These are phyloP conservation scores for Haplographium delicatum DNA, from an alignment of 495 filamentous ascomycete species.

Conservation along the genomic window DNA sequence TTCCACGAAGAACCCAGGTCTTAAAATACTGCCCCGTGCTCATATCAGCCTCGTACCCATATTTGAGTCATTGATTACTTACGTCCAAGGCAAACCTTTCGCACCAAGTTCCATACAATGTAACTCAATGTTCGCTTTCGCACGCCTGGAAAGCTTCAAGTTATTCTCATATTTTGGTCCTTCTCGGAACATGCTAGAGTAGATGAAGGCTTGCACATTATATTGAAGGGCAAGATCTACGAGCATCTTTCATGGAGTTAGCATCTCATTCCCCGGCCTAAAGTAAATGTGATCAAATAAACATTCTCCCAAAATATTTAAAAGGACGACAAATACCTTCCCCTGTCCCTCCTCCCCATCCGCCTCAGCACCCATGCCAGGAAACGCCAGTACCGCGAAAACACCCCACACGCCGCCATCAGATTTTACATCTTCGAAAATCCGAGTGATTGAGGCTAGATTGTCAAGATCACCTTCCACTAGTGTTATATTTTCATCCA, in stretches of 20 bases:
- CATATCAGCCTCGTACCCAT: not conserved
- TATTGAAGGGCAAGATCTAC: slow-evolving; percentile 29
- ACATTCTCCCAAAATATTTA: too few species aligned
- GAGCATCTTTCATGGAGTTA: slow-evolving; percentile 16
- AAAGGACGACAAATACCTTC: slow-evolving; percentile 17
- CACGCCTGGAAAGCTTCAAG: slow-evolving; percentile 15
- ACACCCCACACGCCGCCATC: slow-evolving; percentile 30
- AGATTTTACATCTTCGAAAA: slow-evolving; percentile 25
- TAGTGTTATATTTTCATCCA: slow-evolving; percentile 20
- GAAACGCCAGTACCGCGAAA: slow-evolving; percentile 30
- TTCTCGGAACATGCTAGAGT: slow-evolving; percentile 26
- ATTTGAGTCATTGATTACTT: slow-evolving; percentile 22
- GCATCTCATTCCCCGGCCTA: not conserved
- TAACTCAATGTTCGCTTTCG: slow-evolving; percentile 27
- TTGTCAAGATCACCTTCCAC: slow-evolving; percentile 34
- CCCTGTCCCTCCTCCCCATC: slow-evolving; percentile 27
- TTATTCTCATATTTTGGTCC: slow-evolving; percentile 17
- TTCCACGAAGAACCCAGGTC: slow-evolving; percentile 40
- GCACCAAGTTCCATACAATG: slow-evolving; percentile 23
- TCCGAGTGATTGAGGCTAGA: slow-evolving; percentile 18
- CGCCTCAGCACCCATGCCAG: slow-evolving; percentile 25
- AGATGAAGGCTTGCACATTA: slow-evolving; percentile 25
- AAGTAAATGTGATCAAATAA: slow-evolving; percentile 1
- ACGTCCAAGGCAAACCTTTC: slow-evolving; percentile 30
- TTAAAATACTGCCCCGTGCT: slow-evolving; percentile 27